Evolutionary conservation across 2,329 filamentous ascomycete genomes (phyloP), one percentile per base, ranked within the genome.

Genomic region (Aplosporella prunicola): DNA sequence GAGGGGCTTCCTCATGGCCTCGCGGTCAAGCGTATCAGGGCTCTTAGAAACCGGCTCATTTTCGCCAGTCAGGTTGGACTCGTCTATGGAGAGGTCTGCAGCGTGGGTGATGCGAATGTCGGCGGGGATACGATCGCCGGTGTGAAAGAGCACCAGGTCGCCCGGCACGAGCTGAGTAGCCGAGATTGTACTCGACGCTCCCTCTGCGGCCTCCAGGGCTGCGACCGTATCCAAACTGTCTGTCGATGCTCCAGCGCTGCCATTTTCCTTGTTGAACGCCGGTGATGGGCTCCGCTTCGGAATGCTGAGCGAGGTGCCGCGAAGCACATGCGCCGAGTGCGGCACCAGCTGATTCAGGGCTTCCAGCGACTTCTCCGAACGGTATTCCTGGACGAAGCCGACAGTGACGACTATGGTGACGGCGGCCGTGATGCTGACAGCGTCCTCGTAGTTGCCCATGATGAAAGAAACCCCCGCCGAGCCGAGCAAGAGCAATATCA

Each of bases 351-450:
- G 85, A 54, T 83, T 95, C 48, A 98, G 68, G 14, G 91, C 91
- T 61, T 98, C 91, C 47, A 98, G 78, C 3, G 89, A 96, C 62
- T 98, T 93, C 58, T 98, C 91, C 6, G 91, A 96, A 42, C 91
- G 74, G 59, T 98, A 98, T 62, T 98, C 91, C 57, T 98, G 91
- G 35, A 96, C 78, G 50, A 98, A 98, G 2, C 89, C 91, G 27
- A 98, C 91, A 0, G 82, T 82, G 16, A 98, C 88, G 5, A 98
- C 91, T 49, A 98, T 98, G 17, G 88, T 94, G 15, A 98, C 91
- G 2, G 91, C 91, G 20, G 94, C 79, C 0, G 89, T 83, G 53
- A 98, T 98, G 60, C 89, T 96, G 51, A 98, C 66, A 5, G 89
- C 89, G 64, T 98, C 93, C 51, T 96, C 89, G 55, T 80, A 78